These are phyloP conservation scores for Blastobotrys arbuscula DNA, from an alignment of 1,139 yeast species.

Conservation along the genomic window DNA sequence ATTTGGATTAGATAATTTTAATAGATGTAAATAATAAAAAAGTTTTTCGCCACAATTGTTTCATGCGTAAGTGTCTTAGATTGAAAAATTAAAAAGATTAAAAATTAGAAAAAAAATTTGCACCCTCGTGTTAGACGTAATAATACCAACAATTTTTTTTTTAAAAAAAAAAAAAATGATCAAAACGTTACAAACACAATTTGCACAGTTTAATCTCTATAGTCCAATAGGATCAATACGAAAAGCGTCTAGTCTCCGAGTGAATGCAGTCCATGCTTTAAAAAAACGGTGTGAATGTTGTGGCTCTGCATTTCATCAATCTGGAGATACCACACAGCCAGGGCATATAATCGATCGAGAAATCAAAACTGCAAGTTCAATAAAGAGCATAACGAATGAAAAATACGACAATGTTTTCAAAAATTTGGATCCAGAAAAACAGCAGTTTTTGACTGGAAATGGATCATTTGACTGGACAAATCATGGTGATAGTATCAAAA, in stretches of 20 bases:
- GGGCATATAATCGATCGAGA: conserved; percentile 9
- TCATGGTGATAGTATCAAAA: conserved; percentile 9
- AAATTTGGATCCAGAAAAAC: conserved; percentile 18
- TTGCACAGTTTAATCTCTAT: too few relatives aligned
- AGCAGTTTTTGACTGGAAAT: conserved; percentile 16
- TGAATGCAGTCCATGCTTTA: conserved; percentile 11
- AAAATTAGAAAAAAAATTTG: too few relatives aligned
- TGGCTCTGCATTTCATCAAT: conserved; percentile 48
- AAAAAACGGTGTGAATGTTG: conserved; percentile 37
- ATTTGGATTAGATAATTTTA: not conserved
- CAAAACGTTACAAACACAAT: too few relatives aligned
- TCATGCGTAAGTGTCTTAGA: too few relatives aligned
- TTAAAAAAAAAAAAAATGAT: too few relatives aligned
- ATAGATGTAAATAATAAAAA: not conserved
- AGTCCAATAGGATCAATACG: not conserved
- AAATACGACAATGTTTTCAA: conserved; percentile 16
- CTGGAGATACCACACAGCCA: conserved; percentile 41
- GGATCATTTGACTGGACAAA: conserved; percentile 16
- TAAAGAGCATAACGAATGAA: conserved; percentile 7
- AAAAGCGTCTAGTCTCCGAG: not conserved
- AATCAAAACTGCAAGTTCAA: conserved; percentile 9
- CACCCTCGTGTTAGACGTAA: too few relatives aligned
- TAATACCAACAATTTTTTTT: too few relatives aligned
- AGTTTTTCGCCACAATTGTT: too few relatives aligned
- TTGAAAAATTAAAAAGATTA: too few relatives aligned